Conservation (phyloP, 140 eudicot species). For the Erigeron philadelphicus region DNA sequence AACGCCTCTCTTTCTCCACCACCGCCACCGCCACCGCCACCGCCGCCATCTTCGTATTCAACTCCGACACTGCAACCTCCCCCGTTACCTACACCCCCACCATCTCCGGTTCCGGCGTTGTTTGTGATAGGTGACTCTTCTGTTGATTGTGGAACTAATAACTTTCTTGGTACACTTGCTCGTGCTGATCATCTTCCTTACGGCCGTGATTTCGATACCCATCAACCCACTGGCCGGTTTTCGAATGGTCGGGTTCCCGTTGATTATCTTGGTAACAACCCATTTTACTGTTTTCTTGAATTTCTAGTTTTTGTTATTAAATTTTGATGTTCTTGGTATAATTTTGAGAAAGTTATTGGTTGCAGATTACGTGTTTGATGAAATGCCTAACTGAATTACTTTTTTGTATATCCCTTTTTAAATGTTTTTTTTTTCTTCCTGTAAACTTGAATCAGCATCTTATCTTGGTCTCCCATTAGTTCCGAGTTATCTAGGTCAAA, state of each 20-base stretch:
- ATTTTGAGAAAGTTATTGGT: not conserved
- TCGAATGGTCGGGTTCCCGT: conserved; percentile 86
- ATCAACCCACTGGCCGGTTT: conserved; percentile 77
- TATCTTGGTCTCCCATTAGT: conserved; percentile 73
- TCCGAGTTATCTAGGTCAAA: conserved; percentile 73
- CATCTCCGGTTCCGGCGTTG: conserved; percentile 56
- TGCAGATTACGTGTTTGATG: conserved; percentile 30
- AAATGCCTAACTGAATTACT: not conserved
- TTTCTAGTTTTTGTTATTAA: conserved; percentile 1
- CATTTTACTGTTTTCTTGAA: not conserved
- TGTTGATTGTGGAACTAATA: conserved; percentile 84
- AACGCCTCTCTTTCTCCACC: conserved; percentile 19
- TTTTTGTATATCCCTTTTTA: not conserved
- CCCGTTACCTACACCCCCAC: not conserved
- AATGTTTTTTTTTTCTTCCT: not conserved
- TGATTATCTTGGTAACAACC: conserved; percentile 66
- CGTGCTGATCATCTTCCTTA: conserved; percentile 91
- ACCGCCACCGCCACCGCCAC: conserved; percentile 13
- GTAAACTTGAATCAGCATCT: conserved; percentile 39
- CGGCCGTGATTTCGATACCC: conserved; percentile 90
- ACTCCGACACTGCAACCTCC: conserved; percentile 3
- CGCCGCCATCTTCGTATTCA: conserved; percentile 15
- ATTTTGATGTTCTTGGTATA: conserved; percentile 4
- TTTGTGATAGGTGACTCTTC: conserved; percentile 88
- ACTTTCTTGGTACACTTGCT: conserved; percentile 86